Conservation (phyloP, 345 rosid species). For the Corchorus olitorius region DNA sequence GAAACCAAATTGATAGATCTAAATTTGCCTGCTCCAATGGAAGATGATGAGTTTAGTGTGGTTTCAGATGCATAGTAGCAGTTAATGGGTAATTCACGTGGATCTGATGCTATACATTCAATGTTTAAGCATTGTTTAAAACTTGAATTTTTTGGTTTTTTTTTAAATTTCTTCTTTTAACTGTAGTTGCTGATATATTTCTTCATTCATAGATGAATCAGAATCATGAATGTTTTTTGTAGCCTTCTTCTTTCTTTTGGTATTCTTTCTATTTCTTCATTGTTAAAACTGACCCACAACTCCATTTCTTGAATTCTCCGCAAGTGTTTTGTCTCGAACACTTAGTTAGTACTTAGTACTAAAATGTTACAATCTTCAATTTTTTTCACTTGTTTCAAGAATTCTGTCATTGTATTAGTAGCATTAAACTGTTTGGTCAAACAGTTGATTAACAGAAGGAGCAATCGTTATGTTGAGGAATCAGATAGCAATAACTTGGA, state of each 20-base stretch:
- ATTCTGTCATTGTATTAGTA: background rate
- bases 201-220: constrained; percentile 17
- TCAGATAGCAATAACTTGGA: constrained; percentile 10
- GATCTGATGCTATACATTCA: constrained; percentile 10
- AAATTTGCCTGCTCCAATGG: constrained; percentile 89
- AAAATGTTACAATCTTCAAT: background rate
- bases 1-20: constrained; percentile 70
- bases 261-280: constrained; percentile 11
- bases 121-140: constrained; percentile 1
- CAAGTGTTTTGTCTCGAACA: constrained; percentile 2
- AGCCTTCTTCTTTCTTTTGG: background rate
- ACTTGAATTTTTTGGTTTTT: background rate
- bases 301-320: constrained; percentile 16
- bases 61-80: constrained; percentile 38
- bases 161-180: background rate
- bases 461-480: background rate
- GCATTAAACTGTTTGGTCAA: background rate
- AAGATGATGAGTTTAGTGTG: constrained; percentile 60
- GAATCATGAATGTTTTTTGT: constrained; percentile 13
- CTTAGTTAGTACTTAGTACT: background rate
- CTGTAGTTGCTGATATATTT: constrained; percentile 7
- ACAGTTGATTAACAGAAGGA: constrained; percentile 14
- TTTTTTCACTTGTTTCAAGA: background rate
- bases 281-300: constrained; percentile 13
- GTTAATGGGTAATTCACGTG: constrained; percentile 13